Conservation (phyloP, 352 stramenopile species). For the Globisporangium solare region DNA sequence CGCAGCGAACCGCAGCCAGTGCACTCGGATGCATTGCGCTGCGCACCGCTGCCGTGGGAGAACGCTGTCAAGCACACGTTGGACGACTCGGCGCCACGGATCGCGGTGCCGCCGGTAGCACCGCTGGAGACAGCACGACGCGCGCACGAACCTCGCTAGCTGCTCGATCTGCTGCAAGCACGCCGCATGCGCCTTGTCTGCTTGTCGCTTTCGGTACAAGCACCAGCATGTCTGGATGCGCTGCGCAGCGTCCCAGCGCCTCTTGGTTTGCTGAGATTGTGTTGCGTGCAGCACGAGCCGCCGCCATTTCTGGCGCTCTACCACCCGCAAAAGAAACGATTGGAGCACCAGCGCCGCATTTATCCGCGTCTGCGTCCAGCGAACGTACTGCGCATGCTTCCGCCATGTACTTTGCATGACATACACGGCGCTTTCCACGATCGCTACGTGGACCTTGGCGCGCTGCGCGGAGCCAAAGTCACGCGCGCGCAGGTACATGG, state of each 20-base stretch:
- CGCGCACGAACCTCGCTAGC: slow-evolving; percentile 18
- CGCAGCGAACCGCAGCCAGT: slow-evolving; percentile 20
- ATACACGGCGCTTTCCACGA: slow-evolving; percentile 35
- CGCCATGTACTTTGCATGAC: slow-evolving; percentile 52
- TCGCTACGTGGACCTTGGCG: slow-evolving; percentile 23
- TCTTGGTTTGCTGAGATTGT: neutral
- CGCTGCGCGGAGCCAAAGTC: slow-evolving; percentile 24
- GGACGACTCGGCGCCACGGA: slow-evolving; percentile 26
- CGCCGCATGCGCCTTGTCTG: slow-evolving; percentile 2
- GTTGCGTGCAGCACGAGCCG: neutral
- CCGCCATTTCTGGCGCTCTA: slow-evolving; percentile 10
- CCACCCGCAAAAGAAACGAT: slow-evolving; percentile 2
- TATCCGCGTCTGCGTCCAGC: slow-evolving; percentile 8
- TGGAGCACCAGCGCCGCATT: slow-evolving; percentile 8
- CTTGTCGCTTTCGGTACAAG: neutral
- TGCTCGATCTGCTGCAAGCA: slow-evolving; percentile 13
- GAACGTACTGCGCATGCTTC: slow-evolving; percentile 19
- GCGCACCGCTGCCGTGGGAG: slow-evolving; percentile 22
- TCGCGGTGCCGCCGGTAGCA: slow-evolving; percentile 27
- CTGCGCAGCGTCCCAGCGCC: neutral
- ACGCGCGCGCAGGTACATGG: slow-evolving; percentile 44
- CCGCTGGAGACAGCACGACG: slow-evolving; percentile 34
- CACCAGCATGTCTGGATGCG: slow-evolving; percentile 16
- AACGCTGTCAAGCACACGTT: slow-evolving; percentile 21
- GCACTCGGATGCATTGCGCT: slow-evolving; percentile 13